phyloP scores from a whole-genome alignment of 208 protist species.

The Paratrypanosoma confusum region DNA sequence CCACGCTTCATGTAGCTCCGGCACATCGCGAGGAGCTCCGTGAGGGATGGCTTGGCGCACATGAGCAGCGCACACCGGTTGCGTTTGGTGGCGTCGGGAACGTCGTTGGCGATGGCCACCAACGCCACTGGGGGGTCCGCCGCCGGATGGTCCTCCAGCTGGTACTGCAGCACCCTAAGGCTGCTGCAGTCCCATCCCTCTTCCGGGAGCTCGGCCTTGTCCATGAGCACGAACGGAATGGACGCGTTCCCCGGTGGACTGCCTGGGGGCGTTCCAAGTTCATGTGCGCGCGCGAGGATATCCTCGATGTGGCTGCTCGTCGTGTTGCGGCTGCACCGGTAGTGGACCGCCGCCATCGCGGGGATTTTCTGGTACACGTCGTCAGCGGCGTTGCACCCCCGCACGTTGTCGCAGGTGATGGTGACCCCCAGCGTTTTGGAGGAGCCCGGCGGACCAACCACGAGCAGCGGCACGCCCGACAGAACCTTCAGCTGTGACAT shows the following conservation, averaged over 20 bases:
- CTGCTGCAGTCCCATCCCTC: not conserved
- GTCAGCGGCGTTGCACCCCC: too few species aligned
- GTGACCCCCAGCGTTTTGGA: slow-evolving; percentile 1
- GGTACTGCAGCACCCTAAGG: slow-evolving; percentile 2
- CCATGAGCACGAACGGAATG: not conserved
- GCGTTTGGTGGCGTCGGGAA: not conserved
- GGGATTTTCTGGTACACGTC: too few species aligned
- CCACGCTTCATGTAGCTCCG: too few species aligned
- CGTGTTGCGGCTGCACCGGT: slow-evolving; percentile 2
- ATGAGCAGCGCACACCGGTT: not conserved
- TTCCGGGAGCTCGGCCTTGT: slow-evolving; percentile 1
- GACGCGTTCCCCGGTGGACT: too few species aligned
- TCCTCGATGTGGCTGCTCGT: slow-evolving; percentile 1
- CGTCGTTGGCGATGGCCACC: slow-evolving; percentile 1
- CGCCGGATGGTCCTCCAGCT: not conserved
- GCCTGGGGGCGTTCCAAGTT: too few species aligned
- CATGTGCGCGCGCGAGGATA: not conserved
- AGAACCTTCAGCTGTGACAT: too few species aligned
- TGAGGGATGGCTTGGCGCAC: too few species aligned
- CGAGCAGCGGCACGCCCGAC: not conserved
- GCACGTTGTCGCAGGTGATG: too few species aligned
- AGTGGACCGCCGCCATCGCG: too few species aligned
- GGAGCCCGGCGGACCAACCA: not conserved
- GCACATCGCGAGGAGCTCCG: too few species aligned
- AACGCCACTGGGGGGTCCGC: not conserved